Evolutionary conservation across 2,329 filamentous ascomycete species (phyloP), one percentile per base, ranked within the genome.

Genomic region (Penicillium sp.): DNA sequence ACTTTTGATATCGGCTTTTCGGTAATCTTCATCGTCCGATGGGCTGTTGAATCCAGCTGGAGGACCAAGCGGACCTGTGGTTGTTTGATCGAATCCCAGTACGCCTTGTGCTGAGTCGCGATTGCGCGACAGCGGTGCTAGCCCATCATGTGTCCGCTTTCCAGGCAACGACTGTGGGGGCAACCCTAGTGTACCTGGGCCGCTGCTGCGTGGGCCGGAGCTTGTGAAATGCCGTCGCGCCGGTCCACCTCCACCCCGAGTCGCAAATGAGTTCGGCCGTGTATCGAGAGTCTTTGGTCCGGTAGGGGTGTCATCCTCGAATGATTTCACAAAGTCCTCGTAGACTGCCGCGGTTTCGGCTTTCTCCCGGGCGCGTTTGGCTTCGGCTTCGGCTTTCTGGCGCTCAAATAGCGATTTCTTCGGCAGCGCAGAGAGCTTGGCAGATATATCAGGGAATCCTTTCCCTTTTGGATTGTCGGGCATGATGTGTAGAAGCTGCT

Each of bases 381-480:
- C 91, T 78, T 96, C 91, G 54, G 89, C 90, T 71, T 96, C 91
- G 56, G 90, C 90, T 73, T 89, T 91, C 72, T 95, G 89, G 65
- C 88, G 87, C 76, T 96, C 92, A 71, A 95, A 96, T 25, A 89
- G 82, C 20, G 91, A 95, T 70, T 94, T 90, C 75, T 92, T 94
- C 58, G 87, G 82, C 0, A 90, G 86, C 47, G 90, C 90, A 53
- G 88, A 85, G 49, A 94, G 85, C 74, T 95, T 96, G 49, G 86
- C 83, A 54, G 88, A 84, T 56, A 90, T 81, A 66, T 91, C 85
- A 14, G 89, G 87, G 67, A 93, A 92, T 1, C 56, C 63, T 53
- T 74, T 75, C 6, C 62, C 52, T 58, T 74, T 76, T 9, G 61
- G 54, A 11, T 75, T 73, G 41, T 77, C 72, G 22, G 73, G 65